phyloP scores from a whole-genome alignment of 306 rosid species.

The Psophocarpus tetragonolobus region DNA sequence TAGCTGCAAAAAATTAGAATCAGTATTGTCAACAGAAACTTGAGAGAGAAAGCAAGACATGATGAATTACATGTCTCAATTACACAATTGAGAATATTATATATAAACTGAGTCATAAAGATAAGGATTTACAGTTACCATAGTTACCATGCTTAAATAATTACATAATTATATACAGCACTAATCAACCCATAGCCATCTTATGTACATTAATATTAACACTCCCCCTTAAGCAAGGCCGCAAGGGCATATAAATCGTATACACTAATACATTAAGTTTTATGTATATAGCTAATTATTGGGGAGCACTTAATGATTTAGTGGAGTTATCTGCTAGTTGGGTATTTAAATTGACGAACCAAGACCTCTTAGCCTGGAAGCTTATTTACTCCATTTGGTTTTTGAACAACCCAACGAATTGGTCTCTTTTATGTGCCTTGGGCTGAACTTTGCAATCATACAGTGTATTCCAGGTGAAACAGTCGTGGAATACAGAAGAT shows the following conservation, averaged over 20 bases:
- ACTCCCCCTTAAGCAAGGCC: background rate
- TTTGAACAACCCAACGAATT: background rate
- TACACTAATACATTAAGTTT: background rate
- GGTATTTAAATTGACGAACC: background rate
- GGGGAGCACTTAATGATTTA: background rate
- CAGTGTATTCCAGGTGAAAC: background rate
- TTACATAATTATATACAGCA: background rate
- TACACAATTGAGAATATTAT: background rate
- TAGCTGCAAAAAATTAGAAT: constrained; percentile 58
- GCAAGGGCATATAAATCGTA: background rate
- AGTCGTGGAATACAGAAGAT: background rate
- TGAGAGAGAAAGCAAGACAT: background rate
- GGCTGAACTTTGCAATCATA: too few species aligned
- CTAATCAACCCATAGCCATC: background rate
- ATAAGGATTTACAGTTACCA: background rate
- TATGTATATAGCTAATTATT: background rate
- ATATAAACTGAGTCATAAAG: background rate
- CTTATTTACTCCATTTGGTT: background rate
- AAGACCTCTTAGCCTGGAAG: background rate
- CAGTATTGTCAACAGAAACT: constrained; percentile 12
- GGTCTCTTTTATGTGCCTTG: too few species aligned
- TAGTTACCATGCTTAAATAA: background rate
- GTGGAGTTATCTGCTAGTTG: background rate
- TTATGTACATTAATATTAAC: background rate
- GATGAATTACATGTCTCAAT: background rate